Conservation (phyloP, 2,329 filamentous ascomycete genomes). For the Botrytis cinerea region DNA sequence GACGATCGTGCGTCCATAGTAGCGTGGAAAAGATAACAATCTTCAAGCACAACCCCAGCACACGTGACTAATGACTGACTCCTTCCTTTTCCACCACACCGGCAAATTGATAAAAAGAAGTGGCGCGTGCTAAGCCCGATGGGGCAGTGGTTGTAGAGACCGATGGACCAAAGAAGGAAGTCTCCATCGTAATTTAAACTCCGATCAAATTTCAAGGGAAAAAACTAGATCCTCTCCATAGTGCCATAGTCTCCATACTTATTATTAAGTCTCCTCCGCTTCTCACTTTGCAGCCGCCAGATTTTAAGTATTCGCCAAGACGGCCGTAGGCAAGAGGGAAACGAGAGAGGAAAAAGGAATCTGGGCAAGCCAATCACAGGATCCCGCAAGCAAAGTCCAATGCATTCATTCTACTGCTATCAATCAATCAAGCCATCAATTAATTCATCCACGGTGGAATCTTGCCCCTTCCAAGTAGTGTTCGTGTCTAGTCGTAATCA, state of each 20-base stretch:
- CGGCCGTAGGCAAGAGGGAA: constrained; percentile 12
- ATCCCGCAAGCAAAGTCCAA: not conserved
- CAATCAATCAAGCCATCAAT: not conserved
- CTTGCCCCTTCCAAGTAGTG: not conserved
- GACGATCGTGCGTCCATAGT: not conserved
- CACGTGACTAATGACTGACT: not conserved
- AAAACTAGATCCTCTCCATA: constrained; percentile 8
- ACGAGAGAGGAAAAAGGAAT: constrained; percentile 1
- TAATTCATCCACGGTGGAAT: not conserved
- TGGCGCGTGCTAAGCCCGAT: not conserved
- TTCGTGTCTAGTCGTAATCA: not conserved
- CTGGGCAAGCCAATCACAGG: not conserved
- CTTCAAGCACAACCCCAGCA: not conserved
- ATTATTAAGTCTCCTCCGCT: constrained; percentile 2
- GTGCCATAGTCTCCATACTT: not conserved
- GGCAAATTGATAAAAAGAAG: not conserved
- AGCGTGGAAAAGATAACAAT: not conserved
- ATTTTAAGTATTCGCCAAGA: constrained; percentile 4
- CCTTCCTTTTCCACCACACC: too few species aligned
- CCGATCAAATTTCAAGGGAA: constrained; percentile 2
- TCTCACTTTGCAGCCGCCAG: constrained; percentile 17
- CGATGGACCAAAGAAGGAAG: not conserved
- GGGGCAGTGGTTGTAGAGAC: not conserved
- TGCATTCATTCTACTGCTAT: not conserved
- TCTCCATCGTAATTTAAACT: not conserved